These are phyloP conservation scores for Trichoderma afroharzianum DNA, from an alignment of 2,329 filamentous ascomycete species.

Conservation along the genomic window DNA sequence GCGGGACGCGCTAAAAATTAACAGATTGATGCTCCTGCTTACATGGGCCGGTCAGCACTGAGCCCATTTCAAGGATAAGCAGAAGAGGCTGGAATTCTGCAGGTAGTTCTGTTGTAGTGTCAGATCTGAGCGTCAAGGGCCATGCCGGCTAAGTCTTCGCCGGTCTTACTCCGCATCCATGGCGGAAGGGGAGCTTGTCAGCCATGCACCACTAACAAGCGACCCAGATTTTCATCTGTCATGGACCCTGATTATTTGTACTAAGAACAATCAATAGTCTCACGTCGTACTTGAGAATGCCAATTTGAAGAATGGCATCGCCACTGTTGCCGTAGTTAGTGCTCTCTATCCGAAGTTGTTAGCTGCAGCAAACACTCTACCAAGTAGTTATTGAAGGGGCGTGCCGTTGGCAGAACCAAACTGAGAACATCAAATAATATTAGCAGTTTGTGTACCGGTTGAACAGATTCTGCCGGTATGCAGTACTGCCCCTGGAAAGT, in stretches of 20 bases:
- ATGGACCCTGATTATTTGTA: neutral
- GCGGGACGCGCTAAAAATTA: neutral
- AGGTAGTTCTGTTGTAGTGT: neutral
- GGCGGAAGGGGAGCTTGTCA: neutral
- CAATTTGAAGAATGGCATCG: neutral
- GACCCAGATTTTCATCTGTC: neutral
- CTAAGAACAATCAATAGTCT: neutral
- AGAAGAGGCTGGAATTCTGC: neutral
- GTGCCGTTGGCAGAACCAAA: neutral
- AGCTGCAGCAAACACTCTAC: neutral
- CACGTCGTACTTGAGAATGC: neutral
- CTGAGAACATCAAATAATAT: neutral
- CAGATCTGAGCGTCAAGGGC: conserved; percentile 3
- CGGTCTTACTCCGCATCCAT: conserved; percentile 3
- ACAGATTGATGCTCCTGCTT: neutral
- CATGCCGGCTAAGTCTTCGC: neutral
- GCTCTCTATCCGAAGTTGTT: neutral
- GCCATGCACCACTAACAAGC: neutral
- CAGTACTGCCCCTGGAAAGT: neutral
- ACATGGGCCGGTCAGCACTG: neutral
- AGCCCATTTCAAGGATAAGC: neutral
- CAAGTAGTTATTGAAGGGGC: neutral
- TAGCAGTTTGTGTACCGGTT: neutral
- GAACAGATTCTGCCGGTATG: neutral
- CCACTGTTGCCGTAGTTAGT: neutral